Base-by-base conservation (phyloP, 176 grass and related monocot genomes). In the Triticum urartu region DNA sequence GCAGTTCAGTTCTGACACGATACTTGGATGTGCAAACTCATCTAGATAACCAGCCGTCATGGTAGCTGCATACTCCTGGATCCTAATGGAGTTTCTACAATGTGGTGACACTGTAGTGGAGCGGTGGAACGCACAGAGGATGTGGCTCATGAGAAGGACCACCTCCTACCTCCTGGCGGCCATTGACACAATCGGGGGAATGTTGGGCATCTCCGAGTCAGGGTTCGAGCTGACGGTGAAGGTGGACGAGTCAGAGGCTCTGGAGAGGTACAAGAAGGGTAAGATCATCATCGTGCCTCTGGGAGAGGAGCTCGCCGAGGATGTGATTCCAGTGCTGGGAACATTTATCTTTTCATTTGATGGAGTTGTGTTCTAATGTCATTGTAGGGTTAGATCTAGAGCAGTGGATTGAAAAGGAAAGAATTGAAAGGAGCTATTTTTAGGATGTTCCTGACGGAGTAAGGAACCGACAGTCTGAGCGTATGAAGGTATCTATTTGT, bases 51-150 rank as follows among this genome's bases (percentile, higher is more conserved):
- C 7, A 95, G 88, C 73, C 78, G 82, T 91, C 20, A 59, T 6
- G 45, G 39, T 79, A 24, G 87, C 87, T 39, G 86, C 73, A 36
- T 81, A 84, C 25, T 89, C 74, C 26, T 88, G 90, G 79, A 91
- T 89, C 65, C 42, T 95, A 22, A 59, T 54, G 10, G 92, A 97
- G 71, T 86, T 85, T 10, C 2, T 91, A 25, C 50, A 28, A 73
- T 86, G 84, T 1, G 87, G 91, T 6, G 84, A 81, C n/a, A n/a
- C 78, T 24, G 75, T 88, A 17, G 48, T 68, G 39, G 89, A 92
- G 50, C 93, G 93, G 93, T 95, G 91, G 91, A 91, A 95, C 0
- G 84, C 56, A 45, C 93, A 95, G 18, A 93, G 91, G 56, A 93
- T 93, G 87, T 89, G 87, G 95, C 13, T 94, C 21, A 59, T 98